A percentile compares a stretch with the other conserved stretches of the same genome.
Evolutionary conservation across 2,329 filamentous ascomycete species (phyloP).

Genomic region (Paraphoma chrysanthemicola): DNA sequence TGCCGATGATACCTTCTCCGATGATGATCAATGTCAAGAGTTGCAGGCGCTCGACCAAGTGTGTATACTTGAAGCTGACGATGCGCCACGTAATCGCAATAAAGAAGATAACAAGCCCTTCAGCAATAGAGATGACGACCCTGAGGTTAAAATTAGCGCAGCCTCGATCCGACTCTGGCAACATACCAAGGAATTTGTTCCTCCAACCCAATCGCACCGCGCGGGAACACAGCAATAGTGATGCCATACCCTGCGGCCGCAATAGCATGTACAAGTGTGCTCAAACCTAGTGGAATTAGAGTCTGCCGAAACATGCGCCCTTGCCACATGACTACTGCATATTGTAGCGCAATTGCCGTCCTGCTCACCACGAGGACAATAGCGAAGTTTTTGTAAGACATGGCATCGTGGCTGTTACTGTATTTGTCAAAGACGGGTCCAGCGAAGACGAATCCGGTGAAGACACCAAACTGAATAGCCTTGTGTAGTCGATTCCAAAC

Average conservation of each 20-base stretch:
- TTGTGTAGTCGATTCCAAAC: constrained; percentile 68
- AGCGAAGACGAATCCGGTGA: constrained; percentile 70
- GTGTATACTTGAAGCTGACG: constrained; percentile 65
- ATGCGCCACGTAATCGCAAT: constrained; percentile 53
- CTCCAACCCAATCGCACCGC: constrained; percentile 11
- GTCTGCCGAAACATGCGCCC: constrained; percentile 28
- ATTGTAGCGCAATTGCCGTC: constrained; percentile 23
- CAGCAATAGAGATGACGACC: constrained; percentile 25
- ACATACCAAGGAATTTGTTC: constrained; percentile 27
- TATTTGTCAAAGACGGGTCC: constrained; percentile 51
- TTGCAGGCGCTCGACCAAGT: constrained; percentile 65
- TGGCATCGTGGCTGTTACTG: constrained; percentile 17
- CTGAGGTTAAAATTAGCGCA: constrained; percentile 10
- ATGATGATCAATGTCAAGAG: constrained; percentile 69
- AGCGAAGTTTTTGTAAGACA: constrained; percentile 23
- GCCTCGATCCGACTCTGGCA: neutral
- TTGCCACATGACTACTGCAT: constrained; percentile 31
- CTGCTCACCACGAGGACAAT: constrained; percentile 26
- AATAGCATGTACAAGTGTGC: constrained; percentile 16
- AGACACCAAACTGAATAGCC: constrained; percentile 66
- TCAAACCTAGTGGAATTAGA: constrained; percentile 24
- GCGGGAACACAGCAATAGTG: constrained; percentile 17
- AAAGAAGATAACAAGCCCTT: constrained; percentile 28
- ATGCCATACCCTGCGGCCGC: constrained; percentile 22
- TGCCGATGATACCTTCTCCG: constrained; percentile 67